Evolutionary conservation across 306 rosid genomes (phyloP).

Genomic region (Luffa aegyptiaca): DNA sequence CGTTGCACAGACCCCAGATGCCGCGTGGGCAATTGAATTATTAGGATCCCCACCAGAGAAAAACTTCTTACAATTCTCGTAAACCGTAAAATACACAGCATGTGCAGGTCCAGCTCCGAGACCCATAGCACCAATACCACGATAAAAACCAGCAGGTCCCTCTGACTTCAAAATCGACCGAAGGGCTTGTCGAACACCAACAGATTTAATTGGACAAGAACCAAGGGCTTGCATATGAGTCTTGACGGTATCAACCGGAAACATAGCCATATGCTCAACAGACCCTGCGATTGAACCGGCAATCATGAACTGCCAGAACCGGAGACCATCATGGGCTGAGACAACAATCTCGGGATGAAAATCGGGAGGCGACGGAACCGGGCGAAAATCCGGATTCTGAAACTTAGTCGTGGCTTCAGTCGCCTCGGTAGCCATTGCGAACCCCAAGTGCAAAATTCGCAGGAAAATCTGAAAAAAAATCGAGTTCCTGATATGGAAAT

Average conservation of each 20-base stretch:
- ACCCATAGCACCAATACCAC: constrained; percentile 82
- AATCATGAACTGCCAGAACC: constrained; percentile 79
- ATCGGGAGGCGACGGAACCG: constrained; percentile 31
- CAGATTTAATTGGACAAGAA: constrained; percentile 55
- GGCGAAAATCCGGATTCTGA: constrained; percentile 15
- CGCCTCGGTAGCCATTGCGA: constrained; percentile 24
- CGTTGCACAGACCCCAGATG: constrained; percentile 77
- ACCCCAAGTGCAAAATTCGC: not conserved
- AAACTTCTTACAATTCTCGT: constrained; percentile 51
- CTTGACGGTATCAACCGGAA: constrained; percentile 86
- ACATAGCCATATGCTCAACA: constrained; percentile 84
- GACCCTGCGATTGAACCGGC: constrained; percentile 82
- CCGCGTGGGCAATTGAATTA: constrained; percentile 47
- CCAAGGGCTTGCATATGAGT: constrained; percentile 81
- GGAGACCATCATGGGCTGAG: constrained; percentile 62
- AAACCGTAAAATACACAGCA: constrained; percentile 79
- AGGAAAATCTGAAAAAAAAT: not conserved
- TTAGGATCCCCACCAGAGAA: constrained; percentile 46
- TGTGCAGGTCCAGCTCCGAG: constrained; percentile 98
- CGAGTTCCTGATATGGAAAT: not conserved
- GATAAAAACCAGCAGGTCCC: constrained; percentile 66
- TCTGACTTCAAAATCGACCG: constrained; percentile 55
- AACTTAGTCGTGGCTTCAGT: constrained; percentile 26
- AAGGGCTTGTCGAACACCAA: constrained; percentile 57
- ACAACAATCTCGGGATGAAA: constrained; percentile 38